phyloP scores from a whole-genome alignment of 768 basidiomycete genomes.

The Mycena floridula region DNA sequence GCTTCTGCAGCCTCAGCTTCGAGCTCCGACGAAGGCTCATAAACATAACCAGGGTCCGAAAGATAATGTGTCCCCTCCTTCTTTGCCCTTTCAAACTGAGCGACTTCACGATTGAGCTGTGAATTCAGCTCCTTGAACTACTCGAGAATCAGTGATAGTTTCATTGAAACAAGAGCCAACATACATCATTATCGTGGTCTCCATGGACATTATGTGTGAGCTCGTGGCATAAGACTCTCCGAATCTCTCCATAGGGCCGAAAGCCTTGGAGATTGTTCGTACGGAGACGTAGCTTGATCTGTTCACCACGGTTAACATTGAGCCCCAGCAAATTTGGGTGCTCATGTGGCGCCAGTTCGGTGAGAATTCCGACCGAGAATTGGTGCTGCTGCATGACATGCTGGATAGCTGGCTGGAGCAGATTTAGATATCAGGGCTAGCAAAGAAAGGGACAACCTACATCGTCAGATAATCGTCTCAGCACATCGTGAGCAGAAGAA shows the following conservation, averaged over 20 bases:
- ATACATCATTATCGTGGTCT: constrained; percentile 67
- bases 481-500: constrained; percentile 42
- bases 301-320: constrained; percentile 55
- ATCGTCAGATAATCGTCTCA: constrained; percentile 59
- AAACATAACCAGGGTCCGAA: constrained; percentile 31
- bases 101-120: constrained; percentile 64
- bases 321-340: constrained; percentile 64
- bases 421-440: too few species aligned
- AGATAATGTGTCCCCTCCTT: constrained; percentile 52
- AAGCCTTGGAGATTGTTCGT: constrained; percentile 73
- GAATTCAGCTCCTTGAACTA: constrained; percentile 79
- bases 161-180: constrained; percentile 17
- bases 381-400: constrained; percentile 68
- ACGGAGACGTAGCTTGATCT: constrained; percentile 63
- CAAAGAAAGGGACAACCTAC: too few species aligned
- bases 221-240: constrained; percentile 72
- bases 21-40: constrained; percentile 48
- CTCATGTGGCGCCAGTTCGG: constrained; percentile 77
- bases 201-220: constrained; percentile 71
- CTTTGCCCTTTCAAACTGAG: constrained; percentile 54
- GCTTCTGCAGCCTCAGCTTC: constrained; percentile 54
- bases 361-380: constrained; percentile 62
- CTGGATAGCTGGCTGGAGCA: constrained; percentile 58
- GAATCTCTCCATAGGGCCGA: constrained; percentile 54
- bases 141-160: neutral